Conservation (phyloP, 2,329 filamentous ascomycete species). For the Colletotrichum acutatum region DNA sequence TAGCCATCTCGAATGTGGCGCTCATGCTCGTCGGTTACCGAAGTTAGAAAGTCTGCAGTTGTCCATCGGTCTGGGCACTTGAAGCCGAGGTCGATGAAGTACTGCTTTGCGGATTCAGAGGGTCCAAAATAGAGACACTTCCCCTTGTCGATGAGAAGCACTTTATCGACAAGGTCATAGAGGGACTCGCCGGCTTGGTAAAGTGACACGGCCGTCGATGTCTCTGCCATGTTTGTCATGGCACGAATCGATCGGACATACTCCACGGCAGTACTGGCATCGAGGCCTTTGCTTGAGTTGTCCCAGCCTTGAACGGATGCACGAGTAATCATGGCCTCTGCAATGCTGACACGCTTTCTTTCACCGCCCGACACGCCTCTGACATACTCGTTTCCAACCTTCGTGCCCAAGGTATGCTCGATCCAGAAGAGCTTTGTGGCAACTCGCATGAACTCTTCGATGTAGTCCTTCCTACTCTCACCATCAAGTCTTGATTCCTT, state of each 20-base stretch:
- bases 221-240: conserved; percentile 72
- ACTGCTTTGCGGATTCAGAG: conserved; percentile 70
- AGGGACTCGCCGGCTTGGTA: conserved; percentile 70
- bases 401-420: conserved; percentile 73
- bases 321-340: conserved; percentile 72
- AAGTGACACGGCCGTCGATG: conserved; percentile 71
- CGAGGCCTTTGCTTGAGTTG: conserved; percentile 74
- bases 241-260: conserved; percentile 73
- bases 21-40: conserved; percentile 73
- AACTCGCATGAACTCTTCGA: conserved; percentile 65
- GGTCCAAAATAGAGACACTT: conserved; percentile 79
- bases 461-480: conserved; percentile 66
- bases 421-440: conserved; percentile 79
- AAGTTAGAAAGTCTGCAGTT: conserved; percentile 80
- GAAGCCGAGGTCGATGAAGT: conserved; percentile 79
- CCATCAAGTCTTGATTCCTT: conserved; percentile 66
- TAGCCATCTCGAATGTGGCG: conserved; percentile 53
- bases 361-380: conserved; percentile 72
- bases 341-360: conserved; percentile 80
- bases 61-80: conserved; percentile 77
- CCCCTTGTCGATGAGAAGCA: conserved; percentile 73
- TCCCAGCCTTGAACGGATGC: conserved; percentile 78
- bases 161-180: conserved; percentile 73
- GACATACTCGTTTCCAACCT: conserved; percentile 75
- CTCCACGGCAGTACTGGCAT: conserved; percentile 73